Evolutionary conservation across 1,284 basidiomycete genomes (phyloP), one percentile per base, ranked within the genome.

Genomic region (Leccinum solheimii): DNA sequence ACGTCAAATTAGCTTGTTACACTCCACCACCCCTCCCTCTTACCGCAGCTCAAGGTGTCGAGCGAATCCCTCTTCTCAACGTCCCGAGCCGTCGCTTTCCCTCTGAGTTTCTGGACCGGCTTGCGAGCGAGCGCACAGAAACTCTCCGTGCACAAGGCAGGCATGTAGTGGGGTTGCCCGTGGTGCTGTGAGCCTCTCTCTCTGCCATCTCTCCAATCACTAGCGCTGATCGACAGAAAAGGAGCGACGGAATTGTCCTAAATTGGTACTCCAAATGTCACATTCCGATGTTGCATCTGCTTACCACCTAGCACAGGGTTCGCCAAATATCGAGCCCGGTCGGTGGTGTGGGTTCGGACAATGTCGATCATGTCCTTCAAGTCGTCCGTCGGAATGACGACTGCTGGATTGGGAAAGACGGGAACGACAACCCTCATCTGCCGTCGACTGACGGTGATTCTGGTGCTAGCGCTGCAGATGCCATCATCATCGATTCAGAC

Each of bases 191-290:
- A 66, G 72, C 66, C 45, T 19, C 45, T 45, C 16, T 52, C 16
- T 54, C 21, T 5, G 19, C 32, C 19, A n/a, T 30, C 49, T 23
- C 40, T 26, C 3, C 43, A 34, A 11, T 23, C 10, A 11, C 50
- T 11, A 27, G 14, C 19, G 27, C 59, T 71, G 48, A 75, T 51
- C 30, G 14, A 32, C 21, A 51, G 40, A 21, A 55, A 53, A 75
- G 72, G 7, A 72, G 67, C 43, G 72, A 76, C 32, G 70, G 72
- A 2, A 72, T 76, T 30, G 52, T 67, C 38, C 49, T 76, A 55
- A 68, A 74, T 59, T 77, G 74, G 74, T 73, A 70, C 48, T 58
- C 54, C 48, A 7, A 49, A 9, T 45, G 27, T 48, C 52, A 50
- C 38, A 5, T 23, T 56, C 55, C 19, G 9, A 45, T 26, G 36